Evolutionary conservation across 352 stramenopile species (phyloP), one percentile per base, ranked within the genome.

Genomic region (Phytopythium litorale): DNA sequence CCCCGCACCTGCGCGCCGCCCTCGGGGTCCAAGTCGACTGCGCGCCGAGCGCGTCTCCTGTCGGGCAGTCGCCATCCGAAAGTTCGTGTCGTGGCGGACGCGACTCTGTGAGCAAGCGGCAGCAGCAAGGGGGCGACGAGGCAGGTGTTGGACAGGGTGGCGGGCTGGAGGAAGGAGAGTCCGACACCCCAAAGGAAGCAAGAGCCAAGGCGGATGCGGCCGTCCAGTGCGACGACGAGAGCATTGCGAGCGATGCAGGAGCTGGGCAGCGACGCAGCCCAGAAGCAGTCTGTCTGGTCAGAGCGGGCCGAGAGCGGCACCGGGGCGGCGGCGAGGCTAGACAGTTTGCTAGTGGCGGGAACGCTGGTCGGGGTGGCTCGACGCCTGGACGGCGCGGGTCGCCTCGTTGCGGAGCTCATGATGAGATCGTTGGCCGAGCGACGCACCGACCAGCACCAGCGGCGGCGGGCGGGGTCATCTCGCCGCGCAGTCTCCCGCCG

Each of bases 11-110:
- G 13, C 56, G 37, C 0, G 51, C 59, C 15, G 71, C 62, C 7
- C 56, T 85, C 16, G 74, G 72, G 4, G 60, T 84, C 3, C 69
- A 70, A 4, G 65, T 81, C 30, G 60, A 11, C n/a, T 21, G n/a
- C 35, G 28, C 43, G 3, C 25, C 45, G 38, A 63, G 38, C 46
- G 64, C 53, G 40, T 65, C 52, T 33, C 56, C 48, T 38, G 11
- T 32, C 6, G 8, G 6, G 0, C 45, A 18, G 21, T 13, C 45
- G 32, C 21, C 21, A 21, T 30, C 45, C 9, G 15, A 21, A n/a
- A 32, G 43, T 28, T 0, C 21, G 42, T 19, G 28, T 23, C 42
- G 25, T 11, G 18, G 19, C n/a, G 12, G 19, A 6, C 11, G 18
- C 7, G 19, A 49, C 42, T 49, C 42, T 1, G 19, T 3, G 19